A percentile compares a stretch with the other conserved stretches of the same genome.
phyloP scores from a whole-genome alignment of 2,329 filamentous ascomycete genomes.

The Samsoniella hepiali region DNA sequence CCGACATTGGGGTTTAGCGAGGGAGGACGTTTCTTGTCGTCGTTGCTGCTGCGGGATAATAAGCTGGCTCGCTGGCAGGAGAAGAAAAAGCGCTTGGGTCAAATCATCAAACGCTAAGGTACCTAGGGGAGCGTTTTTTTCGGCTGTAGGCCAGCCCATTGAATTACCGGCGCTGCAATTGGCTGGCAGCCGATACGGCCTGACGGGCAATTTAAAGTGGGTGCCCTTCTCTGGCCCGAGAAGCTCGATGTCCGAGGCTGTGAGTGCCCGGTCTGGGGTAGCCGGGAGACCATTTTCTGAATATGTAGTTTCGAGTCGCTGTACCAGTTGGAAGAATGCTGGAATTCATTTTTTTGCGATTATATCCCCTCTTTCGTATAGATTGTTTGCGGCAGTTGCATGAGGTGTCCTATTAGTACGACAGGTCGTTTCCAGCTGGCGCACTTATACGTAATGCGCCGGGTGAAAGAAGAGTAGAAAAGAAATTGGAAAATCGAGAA shows the following conservation, averaged over 20 bases:
- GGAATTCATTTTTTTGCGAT: not conserved
- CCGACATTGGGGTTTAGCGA: conserved; percentile 26
- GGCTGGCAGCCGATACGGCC: not conserved
- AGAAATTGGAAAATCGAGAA: no score
- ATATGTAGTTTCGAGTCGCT: not conserved
- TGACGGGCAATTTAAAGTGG: conserved; percentile 2
- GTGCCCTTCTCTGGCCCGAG: not conserved
- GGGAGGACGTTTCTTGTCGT: conserved; percentile 3
- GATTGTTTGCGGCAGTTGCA: no score
- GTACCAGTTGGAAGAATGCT: not conserved
- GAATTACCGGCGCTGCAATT: conserved; percentile 17
- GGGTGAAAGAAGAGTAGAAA: no score
- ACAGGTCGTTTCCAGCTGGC: no score
- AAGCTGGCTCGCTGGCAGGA: not conserved
- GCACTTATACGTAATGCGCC: no score
- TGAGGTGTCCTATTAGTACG: no score
- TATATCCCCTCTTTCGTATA: no score
- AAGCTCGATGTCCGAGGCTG: conserved; percentile 8
- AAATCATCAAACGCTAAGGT: not conserved
- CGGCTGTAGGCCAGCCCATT: not conserved
- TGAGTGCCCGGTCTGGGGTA: not conserved
- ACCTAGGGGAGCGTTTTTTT: conserved; percentile 14
- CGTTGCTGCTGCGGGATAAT: not conserved
- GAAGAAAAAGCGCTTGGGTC: not conserved
- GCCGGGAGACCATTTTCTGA: not conserved